Conservation (phyloP, 441 rosid genomes). For the Syzygium syzygioides region DNA sequence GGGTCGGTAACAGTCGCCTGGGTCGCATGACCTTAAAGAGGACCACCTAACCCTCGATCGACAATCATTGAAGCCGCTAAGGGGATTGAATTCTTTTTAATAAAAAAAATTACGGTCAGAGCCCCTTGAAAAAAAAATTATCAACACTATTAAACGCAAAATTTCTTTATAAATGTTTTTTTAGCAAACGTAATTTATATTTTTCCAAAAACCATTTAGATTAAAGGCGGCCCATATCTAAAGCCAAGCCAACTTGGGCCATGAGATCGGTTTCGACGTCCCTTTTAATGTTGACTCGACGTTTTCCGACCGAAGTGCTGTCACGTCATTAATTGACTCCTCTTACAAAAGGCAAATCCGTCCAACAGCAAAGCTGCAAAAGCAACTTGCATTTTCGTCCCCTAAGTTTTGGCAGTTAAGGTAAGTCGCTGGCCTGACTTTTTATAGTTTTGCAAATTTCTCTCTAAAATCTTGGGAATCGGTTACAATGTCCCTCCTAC, state of each 20-base stretch:
- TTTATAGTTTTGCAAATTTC: not conserved
- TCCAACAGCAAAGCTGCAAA: not conserved
- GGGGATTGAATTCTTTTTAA: too few species aligned
- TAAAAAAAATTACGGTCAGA: too few species aligned
- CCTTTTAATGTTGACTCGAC: not conserved
- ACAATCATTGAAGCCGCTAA: rapidly evolving
- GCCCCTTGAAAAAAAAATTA: too few species aligned
- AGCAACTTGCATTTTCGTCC: not conserved
- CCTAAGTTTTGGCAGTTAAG: not conserved
- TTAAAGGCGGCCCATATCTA: too few species aligned
- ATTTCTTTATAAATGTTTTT: too few species aligned
- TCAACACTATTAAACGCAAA: too few species aligned
- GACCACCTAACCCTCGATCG: too few species aligned
- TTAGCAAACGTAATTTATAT: too few species aligned
- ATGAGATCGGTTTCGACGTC: not conserved
- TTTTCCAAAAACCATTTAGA: too few species aligned
- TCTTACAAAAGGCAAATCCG: not conserved
- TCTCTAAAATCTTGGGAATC: not conserved
- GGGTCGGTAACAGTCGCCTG: too few species aligned
- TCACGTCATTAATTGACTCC: not conserved
- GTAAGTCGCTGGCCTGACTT: not conserved
- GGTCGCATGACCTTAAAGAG: too few species aligned
- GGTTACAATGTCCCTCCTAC: not conserved
- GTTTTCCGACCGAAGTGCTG: rapidly evolving
- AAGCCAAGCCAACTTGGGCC: too few species aligned